Evolutionary conservation across 305 asterid genomes (phyloP), one percentile per base, ranked within the genome.

Genomic region (Fraxinus albicans): DNA sequence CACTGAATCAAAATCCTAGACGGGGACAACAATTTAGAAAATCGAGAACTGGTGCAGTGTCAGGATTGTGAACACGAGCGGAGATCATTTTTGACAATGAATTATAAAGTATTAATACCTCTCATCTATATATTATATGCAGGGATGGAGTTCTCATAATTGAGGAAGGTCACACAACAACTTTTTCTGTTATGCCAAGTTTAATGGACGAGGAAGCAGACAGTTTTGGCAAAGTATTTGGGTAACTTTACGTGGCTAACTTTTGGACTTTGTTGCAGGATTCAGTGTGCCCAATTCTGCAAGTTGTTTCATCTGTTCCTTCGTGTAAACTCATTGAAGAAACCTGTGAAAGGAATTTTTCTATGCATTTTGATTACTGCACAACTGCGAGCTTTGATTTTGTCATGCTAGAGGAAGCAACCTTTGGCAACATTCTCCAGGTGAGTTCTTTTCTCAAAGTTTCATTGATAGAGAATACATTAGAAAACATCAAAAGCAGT

Each of bases 281-380:
- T 88, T 91, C 97, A 15, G 97, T 92, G 75, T 94, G 99, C 91
- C 90, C 91, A 79, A 82, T 94, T 87, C 96, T 96, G 89, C 97
- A 87, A 90, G 98, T 96, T 88, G 87, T 91, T 89, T 87, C 97
- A 73, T 92, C 97, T 36, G 85, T 96, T 84, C 92, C 97, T 78
- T 92, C 98, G 3, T 96, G 98, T 93, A 92, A 91, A 84, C 92
- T 94, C 83, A 93, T 96, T 25, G 93, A 96, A 90, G 99, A 96
- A 91, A 92, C 94, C 65, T 96, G 98, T 86, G 91, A 87, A 91
- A 94, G 94, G 92, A 90, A 88, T 84, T 96, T 96, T 89, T 80
- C 99, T 0, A 89, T 88, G 95, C 94, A 96, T 83, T 93, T 96
- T 84, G 99, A 96, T 89, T 96, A 94, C 86, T 94, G 99, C 81